Base-by-base conservation (phyloP, 345 rosid genomes). In the Physaria fendleri region DNA sequence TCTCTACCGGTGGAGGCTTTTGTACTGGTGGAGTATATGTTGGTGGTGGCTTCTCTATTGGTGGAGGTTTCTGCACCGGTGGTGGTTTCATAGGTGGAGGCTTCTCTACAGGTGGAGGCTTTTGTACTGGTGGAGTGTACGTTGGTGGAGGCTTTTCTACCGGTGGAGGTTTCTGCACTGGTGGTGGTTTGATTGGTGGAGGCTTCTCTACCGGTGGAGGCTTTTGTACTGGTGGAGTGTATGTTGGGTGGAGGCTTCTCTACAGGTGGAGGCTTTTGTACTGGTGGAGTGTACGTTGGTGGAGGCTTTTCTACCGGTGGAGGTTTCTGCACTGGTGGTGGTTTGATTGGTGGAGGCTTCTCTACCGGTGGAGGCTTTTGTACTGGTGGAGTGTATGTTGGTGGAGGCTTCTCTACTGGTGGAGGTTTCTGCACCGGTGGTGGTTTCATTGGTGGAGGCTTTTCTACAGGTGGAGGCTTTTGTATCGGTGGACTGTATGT, bases 401-500 rank as follows among this genome's bases (percentile, higher is more conserved):
- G 64, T 21, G 67, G 67, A 28, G 68, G 68, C 2, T 10, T 40
- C 0, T 20, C 24, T 0, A 64, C 21, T 0, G 69, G 69, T 6
- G 69, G 69, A 7, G 61, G 61, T 0, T 43, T 64, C 0, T n/a
- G n/a, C n/a, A 64, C 0, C 0, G 69, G 69, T 0, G 71, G 71
- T 13, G 71, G 71, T 2, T 56, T 28, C 0, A 1, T 54, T n/a
- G 71, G 69, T 9, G 47, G n/a, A n/a, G n/a, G n/a, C n/a, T n/a
- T n/a, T n/a, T 56, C 0, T n/a, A 64, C 0, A 0, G 69, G 69
- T 0, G 71, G 71, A 20, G 71, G 71, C 3, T 56, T 28, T 0
- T 55, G 56, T 0, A 66, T 34, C 0, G 71, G 64, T 8, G 71
- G 71, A 18, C 70, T 65, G 0, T 65, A 65, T 2, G 2, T 54